Base-by-base conservation (phyloP, 2,329 filamentous ascomycete species). In the Cercospora sp. region DNA sequence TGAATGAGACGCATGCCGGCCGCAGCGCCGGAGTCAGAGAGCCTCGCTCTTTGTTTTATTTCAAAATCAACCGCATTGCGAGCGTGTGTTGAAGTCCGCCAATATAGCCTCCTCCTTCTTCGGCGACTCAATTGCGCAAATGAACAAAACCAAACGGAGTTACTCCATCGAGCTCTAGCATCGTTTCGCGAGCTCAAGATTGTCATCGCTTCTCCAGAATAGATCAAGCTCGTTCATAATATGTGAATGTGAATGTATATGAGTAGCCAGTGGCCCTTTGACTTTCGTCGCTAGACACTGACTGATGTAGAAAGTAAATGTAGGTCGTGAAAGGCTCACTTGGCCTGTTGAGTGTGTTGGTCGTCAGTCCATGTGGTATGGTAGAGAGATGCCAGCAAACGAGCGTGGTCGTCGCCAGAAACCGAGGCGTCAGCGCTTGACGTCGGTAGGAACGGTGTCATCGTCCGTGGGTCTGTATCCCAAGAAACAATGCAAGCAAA, bases 381-480 rank as follows among this genome's bases (percentile, higher is more conserved):
- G 20, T 36, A 57, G 20, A 31, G 65, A 63, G 65, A 63, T 67
- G 61, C 64, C 12, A 55, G 57, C 65, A 62, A 42, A 60, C 67
- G 64, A 62, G 36, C 73, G 70, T 78, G 45, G 5, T 74, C 77
- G 76, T 77, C 16, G 73, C 74, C 67, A 62, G 62, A 62, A 59
- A 59, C 67, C 75, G 75, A 72, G 71, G 42, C 70, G 74, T 77
- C 76, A 78, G 77, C 76, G 74, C 76, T 78, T 77, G 76, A 76
- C 72, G 51, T 31, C 71, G 69, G 68, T 71, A 70, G 69, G 62
- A 28, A 48, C 23, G 42, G 42, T 3, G 23, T 51, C 60, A 45
- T 62, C 13, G 39, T 62, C 20, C 26, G 42, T 66, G 69, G 70
- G 72, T 70, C 70, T 67, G 63, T 55, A 51, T 63, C 60, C 60